Conservation (phyloP, 306 rosid genomes). For the Benincasa hispida region DNA sequence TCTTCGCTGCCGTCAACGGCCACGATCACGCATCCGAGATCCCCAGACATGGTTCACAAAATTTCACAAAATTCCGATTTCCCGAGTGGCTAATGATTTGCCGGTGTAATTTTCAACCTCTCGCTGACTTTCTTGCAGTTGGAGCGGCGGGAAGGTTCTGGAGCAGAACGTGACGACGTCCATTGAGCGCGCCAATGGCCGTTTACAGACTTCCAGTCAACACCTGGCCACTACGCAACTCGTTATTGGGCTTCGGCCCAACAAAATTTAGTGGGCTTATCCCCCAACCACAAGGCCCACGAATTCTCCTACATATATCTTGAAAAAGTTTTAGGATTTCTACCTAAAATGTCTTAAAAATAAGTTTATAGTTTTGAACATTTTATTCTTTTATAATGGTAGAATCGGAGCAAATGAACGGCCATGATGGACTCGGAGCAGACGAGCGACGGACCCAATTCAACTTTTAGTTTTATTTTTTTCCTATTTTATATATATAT, state of each 20-base stretch:
- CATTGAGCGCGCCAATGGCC: neutral
- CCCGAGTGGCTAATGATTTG: neutral
- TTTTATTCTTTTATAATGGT: no score
- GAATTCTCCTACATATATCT: no score
- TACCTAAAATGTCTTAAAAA: no score
- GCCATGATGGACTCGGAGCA: no score
- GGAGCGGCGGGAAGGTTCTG: neutral
- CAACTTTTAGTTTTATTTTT: no score
- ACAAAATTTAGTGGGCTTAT: neutral
- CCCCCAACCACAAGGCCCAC: neutral
- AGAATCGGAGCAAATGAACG: no score
- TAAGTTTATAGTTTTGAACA: no score
- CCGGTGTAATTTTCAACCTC: neutral
- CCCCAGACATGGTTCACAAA: slow-evolving; percentile 34
- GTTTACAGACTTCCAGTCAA: neutral
- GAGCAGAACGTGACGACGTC: neutral
- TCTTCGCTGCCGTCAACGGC: slow-evolving; percentile 81
- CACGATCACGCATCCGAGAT: slow-evolving; percentile 43
- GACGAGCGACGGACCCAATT: no score
- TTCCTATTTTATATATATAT: no score
- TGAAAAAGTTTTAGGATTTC: no score
- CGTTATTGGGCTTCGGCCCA: neutral
- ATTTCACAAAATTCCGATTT: neutral
- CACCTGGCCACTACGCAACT: neutral
- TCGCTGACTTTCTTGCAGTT: neutral